Conservation (phyloP, 2,329 filamentous ascomycete genomes). For the Neodidymelliopsis sp. region DNA sequence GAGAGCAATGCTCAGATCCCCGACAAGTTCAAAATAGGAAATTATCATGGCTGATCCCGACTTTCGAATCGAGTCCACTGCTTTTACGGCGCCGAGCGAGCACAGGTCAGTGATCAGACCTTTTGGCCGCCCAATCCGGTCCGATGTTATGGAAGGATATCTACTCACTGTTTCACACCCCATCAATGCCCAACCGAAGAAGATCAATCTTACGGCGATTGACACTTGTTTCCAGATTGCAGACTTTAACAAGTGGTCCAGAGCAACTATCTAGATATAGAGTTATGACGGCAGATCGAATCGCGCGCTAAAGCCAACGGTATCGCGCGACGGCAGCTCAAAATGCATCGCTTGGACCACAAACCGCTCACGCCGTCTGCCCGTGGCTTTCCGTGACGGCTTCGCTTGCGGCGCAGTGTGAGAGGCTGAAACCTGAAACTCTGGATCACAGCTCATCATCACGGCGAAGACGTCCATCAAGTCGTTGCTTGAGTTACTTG, state of each 20-base stretch:
- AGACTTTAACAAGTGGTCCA: conserved; percentile 11
- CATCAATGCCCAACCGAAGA: conserved; percentile 9
- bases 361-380: conserved; percentile 31
- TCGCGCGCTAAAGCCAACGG: conserved; percentile 31
- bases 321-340: conserved; percentile 32
- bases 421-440: conserved; percentile 41
- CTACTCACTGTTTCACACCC: background rate
- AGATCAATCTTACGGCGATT: background rate
- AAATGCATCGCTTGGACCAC: conserved; percentile 28
- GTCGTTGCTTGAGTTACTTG: conserved; percentile 23
- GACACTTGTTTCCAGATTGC: conserved; percentile 4
- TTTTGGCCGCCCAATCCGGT: conserved; percentile 2
- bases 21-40: conserved; percentile 7
- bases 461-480: conserved; percentile 21
- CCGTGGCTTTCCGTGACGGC: conserved; percentile 18
- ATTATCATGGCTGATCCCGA: conserved; percentile 23
- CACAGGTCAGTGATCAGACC: conserved; percentile 18
- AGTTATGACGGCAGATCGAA: conserved; percentile 16
- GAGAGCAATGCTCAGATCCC: conserved; percentile 1
- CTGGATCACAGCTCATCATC: conserved; percentile 24
- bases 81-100: conserved; percentile 27
- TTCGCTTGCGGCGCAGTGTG: conserved; percentile 27
- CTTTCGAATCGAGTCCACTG: conserved; percentile 25
- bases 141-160: background rate
- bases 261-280: conserved; percentile 13